A percentile compares a stretch with the other conserved stretches of the same genome.
These are phyloP conservation scores for Acrocalymma vagum DNA, from an alignment of 2,329 filamentous ascomycete genomes.

Conservation along the genomic window DNA sequence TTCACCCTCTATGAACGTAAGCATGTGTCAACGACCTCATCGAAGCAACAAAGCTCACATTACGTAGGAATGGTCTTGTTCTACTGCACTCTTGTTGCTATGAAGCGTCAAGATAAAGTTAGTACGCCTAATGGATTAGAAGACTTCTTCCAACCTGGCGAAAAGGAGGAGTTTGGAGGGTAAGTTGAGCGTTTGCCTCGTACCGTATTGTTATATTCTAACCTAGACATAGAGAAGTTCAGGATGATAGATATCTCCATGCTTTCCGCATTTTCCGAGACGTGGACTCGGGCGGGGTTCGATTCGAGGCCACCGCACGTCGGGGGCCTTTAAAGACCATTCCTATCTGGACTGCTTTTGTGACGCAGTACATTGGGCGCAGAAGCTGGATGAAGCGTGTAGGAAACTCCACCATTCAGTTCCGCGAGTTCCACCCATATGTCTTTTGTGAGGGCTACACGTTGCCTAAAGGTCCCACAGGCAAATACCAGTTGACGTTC, in stretches of 20 bases:
- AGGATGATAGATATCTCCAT: conserved; percentile 61
- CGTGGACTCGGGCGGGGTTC: conserved; percentile 58
- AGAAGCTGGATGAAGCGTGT: conserved; percentile 58
- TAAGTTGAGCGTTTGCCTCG: conserved; percentile 30
- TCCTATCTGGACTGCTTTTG: conserved; percentile 66
- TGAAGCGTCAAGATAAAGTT: conserved; percentile 64
- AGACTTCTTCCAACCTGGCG: conserved; percentile 58
- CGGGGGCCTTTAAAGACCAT: conserved; percentile 61
- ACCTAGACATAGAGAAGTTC: conserved; percentile 55
- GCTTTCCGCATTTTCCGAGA: conserved; percentile 65
- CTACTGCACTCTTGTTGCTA: conserved; percentile 64
- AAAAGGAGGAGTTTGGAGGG: conserved; percentile 60
- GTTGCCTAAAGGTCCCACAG: conserved; percentile 34
- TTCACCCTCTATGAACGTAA: conserved; percentile 65
- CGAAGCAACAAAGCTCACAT: conserved; percentile 15
- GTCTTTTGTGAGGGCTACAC: conserved; percentile 63
- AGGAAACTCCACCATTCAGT: conserved; percentile 53
- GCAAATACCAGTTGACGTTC: conserved; percentile 45
- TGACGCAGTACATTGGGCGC: conserved; percentile 53
- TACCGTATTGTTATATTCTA: conserved; percentile 8
- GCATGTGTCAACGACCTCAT: conserved; percentile 9
- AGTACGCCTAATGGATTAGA: conserved; percentile 51
- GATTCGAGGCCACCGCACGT: conserved; percentile 65
- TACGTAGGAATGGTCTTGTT: conserved; percentile 63
- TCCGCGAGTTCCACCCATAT: conserved; percentile 61